These are phyloP conservation scores for Phaeosphaeria sp. DNA, from an alignment of 2,329 filamentous ascomycete genomes.

Conservation along the genomic window DNA sequence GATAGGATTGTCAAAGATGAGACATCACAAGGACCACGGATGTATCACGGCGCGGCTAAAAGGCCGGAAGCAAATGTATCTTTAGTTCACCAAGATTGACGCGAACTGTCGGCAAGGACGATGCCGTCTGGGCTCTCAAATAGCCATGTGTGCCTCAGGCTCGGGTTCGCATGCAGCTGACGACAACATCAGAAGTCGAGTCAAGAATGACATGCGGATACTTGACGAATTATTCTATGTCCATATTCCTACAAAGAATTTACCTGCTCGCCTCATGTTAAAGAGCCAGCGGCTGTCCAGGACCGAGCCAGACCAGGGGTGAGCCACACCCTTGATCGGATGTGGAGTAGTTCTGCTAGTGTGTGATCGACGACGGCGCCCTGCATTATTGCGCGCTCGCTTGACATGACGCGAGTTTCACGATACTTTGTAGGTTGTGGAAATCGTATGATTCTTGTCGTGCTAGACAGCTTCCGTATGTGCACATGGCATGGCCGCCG, in stretches of 20 bases:
- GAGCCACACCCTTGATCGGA: neutral
- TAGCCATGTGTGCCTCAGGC: conserved; percentile 1
- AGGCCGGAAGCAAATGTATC: neutral
- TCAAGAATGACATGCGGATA: neutral
- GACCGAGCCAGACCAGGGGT: neutral
- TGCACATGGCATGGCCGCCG: conserved; percentile 24
- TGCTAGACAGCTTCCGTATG: neutral
- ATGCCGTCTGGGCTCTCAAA: conserved; percentile 8
- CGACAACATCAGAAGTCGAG: neutral
- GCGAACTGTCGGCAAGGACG: conserved; percentile 13
- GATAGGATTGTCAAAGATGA: too few relatives aligned
- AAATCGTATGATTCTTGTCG: conserved; percentile 27
- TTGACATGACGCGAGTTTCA: conserved; percentile 21
- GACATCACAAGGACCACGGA: neutral
- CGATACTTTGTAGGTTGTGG: neutral
- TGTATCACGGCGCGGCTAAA: neutral
- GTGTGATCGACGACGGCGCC: conserved; percentile 14
- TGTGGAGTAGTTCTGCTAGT: neutral
- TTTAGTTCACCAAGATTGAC: conserved; percentile 1
- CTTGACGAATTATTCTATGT: too few relatives aligned
- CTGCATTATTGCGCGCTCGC: conserved; percentile 8
- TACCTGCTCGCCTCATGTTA: too few relatives aligned
- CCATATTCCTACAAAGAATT: too few relatives aligned
- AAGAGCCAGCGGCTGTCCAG: neutral
- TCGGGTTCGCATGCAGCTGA: neutral